phyloP scores from a whole-genome alignment of 164 flowering plant species.

The Kingdonia uniflora region DNA sequence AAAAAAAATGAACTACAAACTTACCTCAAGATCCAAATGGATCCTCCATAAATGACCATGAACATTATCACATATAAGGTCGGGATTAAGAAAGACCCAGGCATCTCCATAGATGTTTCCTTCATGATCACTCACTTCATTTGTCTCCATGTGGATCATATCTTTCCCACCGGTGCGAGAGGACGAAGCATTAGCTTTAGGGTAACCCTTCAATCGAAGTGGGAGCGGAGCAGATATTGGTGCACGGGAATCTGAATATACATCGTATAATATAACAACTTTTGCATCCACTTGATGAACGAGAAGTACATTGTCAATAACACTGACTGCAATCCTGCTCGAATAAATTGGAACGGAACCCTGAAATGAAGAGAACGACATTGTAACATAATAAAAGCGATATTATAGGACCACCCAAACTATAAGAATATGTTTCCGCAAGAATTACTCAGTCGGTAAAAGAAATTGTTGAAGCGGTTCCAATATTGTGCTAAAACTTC shows the following conservation, averaged over 20 bases:
- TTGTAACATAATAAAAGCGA: neutral
- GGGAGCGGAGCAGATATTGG: constrained; percentile 99
- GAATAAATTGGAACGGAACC: constrained; percentile 92
- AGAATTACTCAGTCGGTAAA: no score
- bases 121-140: constrained; percentile 28
- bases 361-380: constrained; percentile 28
- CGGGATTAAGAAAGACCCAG: constrained; percentile 85
- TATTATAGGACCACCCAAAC: no score
- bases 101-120: constrained; percentile 58
- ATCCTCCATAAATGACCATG: constrained; percentile 77
- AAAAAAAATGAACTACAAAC: constrained; percentile 6
- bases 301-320: constrained; percentile 87
- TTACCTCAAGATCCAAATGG: constrained; percentile 78
- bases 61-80: constrained; percentile 64
- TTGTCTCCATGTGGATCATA: constrained; percentile 26
- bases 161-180: constrained; percentile 25
- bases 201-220: constrained; percentile 53
- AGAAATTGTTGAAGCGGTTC: no score
- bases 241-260: constrained; percentile 69
- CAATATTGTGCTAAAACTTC: no score
- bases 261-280: constrained; percentile 83
- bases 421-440: no score
- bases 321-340: constrained; percentile 69
- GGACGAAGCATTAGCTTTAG: constrained; percentile 26
- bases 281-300: constrained; percentile 98